A percentile compares a stretch with the other conserved stretches of the same genome.
phyloP scores from a whole-genome alignment of 208 protist species.

The Zelonia costaricensis region DNA sequence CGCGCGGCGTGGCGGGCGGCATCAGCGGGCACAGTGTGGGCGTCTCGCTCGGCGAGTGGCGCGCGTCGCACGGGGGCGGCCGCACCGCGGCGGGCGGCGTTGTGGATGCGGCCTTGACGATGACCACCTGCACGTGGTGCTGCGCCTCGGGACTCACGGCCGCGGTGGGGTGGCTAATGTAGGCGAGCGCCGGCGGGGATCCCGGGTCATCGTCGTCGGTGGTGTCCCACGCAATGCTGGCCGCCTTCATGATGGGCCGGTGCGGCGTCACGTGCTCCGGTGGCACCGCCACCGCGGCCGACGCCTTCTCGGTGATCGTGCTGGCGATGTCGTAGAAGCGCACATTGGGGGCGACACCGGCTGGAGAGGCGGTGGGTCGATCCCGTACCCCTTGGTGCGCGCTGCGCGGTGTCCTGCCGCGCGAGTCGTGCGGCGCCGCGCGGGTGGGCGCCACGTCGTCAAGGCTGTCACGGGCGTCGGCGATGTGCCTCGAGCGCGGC shows the following conservation, averaged over 20 bases:
- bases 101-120: conserved; percentile 7
- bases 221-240: conserved; percentile 13
- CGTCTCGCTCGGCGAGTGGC: background rate
- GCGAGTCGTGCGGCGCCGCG: too few relatives aligned
- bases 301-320: background rate
- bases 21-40: conserved; percentile 10
- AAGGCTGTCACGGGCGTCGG: too few relatives aligned
- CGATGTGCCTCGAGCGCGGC: too few relatives aligned
- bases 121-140: conserved; percentile 18
- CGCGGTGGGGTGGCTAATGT: background rate
- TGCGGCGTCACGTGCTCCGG: background rate
- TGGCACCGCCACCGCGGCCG: background rate
- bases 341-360: background rate
- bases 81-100: background rate
- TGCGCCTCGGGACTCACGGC: background rate
- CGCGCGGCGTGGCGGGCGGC: too few relatives aligned
- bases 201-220: conserved; percentile 1
- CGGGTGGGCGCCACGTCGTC: too few relatives aligned
- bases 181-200: conserved; percentile 11
- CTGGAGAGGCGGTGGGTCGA: background rate
- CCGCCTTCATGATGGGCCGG: background rate
- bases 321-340: conserved; percentile 9
- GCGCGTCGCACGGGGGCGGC: conserved; percentile 12
- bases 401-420: too few relatives aligned
- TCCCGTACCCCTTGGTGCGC: too few relatives aligned